Percentiles rank a stretch among this genome's conserved stretches.
These are phyloP conservation scores for Claviceps pusilla DNA, from an alignment of 2,329 filamentous ascomycete species.

Conservation along the genomic window DNA sequence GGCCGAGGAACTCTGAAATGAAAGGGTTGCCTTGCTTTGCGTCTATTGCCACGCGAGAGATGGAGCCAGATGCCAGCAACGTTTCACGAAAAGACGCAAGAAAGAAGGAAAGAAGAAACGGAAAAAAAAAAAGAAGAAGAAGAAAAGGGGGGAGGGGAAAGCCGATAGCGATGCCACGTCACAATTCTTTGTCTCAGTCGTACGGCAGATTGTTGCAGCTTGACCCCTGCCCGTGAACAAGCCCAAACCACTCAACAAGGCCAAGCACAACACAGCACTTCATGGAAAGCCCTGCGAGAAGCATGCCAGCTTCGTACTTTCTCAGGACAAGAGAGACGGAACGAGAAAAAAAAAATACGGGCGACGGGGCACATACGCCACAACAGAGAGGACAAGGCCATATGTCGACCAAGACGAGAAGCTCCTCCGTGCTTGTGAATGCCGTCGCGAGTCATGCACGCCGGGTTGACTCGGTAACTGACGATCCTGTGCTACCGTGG, in stretches of 20 bases:
- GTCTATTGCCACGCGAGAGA: not conserved
- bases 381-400: not conserved
- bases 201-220: not conserved
- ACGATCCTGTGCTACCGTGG: not conserved
- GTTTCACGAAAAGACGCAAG: not conserved
- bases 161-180: not conserved
- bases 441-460: not conserved
- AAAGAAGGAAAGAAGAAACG: not conserved
- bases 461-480: not conserved
- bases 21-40: not conserved
- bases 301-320: not conserved
- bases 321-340: not conserved
- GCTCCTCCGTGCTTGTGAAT: not conserved
- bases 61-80: not conserved
- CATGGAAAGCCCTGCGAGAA: not conserved
- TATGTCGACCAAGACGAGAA: not conserved
- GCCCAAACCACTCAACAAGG: too few species aligned
- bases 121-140: not conserved
- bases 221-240: not conserved
- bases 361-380: not conserved
- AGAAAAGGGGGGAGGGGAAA: too few species aligned
- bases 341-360: not conserved
- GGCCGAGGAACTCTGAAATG: not conserved
- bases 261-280: not conserved
- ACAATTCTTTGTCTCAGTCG: constrained; percentile 1